Base-by-base conservation (phyloP, 1,139 yeast genomes). In the Suhomyces ambrosiae region DNA sequence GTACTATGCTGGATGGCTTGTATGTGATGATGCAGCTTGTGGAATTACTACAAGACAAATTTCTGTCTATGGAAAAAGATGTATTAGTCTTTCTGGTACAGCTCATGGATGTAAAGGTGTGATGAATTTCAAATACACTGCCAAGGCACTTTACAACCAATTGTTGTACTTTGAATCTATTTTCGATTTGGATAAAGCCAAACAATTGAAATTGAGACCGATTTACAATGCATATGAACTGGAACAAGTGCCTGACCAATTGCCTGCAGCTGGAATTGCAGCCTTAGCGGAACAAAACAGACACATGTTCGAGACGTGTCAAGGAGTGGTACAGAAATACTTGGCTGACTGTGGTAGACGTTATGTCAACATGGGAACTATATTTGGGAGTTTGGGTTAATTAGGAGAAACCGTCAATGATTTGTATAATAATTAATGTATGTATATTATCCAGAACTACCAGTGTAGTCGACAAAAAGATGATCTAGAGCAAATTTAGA, bases 1-100 rank as follows among this genome's bases (percentile, higher is more conserved):
- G 27, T 94, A 90, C 61, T 94, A 94, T 56, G 82, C 86, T 12
- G 94, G 92, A 4, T 82, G 95, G 90, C 66, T 89, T 27, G 67
- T 64, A 0, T 94, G 99, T 63, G 94, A 86, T 56, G 97, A 90
- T 50, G 60, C 80, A 2, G 78, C 94, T 1, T 94, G 99, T 68
- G 89, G 86, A 7, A 70, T 79, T 38, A 72, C 75, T 14, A 90
- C 97, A 0, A 74, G 97, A 45, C 96, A 90, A 55, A 75, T 92
- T 16, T 81, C 92, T 10, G 97, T 90, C 3, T 89, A 87, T 54
- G 97, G 97, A 43, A 81, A 80, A 50, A 74, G 94, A 49, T 92
- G 98, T 63, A 72, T 89, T 42, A 84, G 86, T 35, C 60, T 61
- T 43, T 74, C 74, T 47, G 87, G 87, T 6, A 71, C 67, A 33